Percentiles rank a stretch among this genome's conserved stretches.
phyloP scores from a whole-genome alignment of 1,139 yeast species.

The Hyphopichia khmerensis region DNA sequence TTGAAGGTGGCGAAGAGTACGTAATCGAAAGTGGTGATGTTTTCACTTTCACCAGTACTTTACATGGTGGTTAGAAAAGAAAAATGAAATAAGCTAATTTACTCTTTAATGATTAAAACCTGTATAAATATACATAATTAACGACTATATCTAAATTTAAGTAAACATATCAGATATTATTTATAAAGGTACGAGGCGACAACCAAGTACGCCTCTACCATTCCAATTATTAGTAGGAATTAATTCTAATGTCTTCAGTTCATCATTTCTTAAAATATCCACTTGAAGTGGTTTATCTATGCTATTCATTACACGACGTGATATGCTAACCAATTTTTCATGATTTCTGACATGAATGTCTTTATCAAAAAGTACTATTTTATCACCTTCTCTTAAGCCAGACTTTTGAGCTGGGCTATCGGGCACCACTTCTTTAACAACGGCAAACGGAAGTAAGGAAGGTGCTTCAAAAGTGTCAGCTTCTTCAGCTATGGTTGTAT shows the following conservation, averaged over 20 bases:
- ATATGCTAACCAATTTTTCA: constrained; percentile 40
- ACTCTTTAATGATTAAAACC: no score
- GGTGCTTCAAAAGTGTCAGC: neutral
- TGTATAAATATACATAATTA: no score
- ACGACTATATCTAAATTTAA: neutral
- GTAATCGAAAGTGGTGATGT: constrained; percentile 72
- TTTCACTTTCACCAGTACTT: constrained; percentile 84
- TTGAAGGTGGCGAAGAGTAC: constrained; percentile 85
- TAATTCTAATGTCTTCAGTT: constrained; percentile 27
- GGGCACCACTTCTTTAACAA: constrained; percentile 44
- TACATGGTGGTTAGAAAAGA: constrained; percentile 83
- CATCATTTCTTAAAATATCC: constrained; percentile 30
- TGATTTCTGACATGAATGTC: constrained; percentile 54
- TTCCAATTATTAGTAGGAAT: constrained; percentile 62
- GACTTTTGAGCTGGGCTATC: constrained; percentile 51
- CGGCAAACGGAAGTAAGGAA: constrained; percentile 53
- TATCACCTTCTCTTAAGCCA: constrained; percentile 46
- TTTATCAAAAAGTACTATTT: constrained; percentile 49
- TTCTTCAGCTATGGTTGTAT: neutral
- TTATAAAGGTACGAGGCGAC: constrained; percentile 55
- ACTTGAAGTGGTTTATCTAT: constrained; percentile 31
- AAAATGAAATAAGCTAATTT: no score
- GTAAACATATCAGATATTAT: neutral
- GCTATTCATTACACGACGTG: constrained; percentile 25
- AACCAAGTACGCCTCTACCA: constrained; percentile 74